Conservation (phyloP, 768 basidiomycete genomes). For the Phlegmacium glaucopus region DNA sequence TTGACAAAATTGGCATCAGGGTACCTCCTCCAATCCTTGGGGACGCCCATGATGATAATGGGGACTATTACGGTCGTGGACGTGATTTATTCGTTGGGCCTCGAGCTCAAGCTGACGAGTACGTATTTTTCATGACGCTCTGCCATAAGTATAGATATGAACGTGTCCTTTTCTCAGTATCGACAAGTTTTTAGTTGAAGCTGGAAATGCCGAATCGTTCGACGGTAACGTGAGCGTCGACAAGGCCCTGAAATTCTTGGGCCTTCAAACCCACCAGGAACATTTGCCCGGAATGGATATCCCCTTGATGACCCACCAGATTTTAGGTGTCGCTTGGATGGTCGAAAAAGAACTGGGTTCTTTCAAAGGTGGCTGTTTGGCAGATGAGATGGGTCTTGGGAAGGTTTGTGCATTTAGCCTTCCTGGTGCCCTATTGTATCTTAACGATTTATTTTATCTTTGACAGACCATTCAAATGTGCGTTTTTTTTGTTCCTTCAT, state of each 20-base stretch:
- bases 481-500: slow-evolving; percentile 1
- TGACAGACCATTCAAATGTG: slow-evolving; percentile 49
- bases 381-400: slow-evolving; percentile 61
- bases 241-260: slow-evolving; percentile 50
- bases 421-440: slow-evolving; percentile 1
- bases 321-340: slow-evolving; percentile 65
- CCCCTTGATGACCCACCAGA: slow-evolving; percentile 65
- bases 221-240: slow-evolving; percentile 59
- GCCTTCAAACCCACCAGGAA: slow-evolving; percentile 43
- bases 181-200: slow-evolving; percentile 48
- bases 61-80: slow-evolving; percentile 46
- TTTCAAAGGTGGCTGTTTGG: slow-evolving; percentile 46
- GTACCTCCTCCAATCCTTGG: slow-evolving; percentile 22
- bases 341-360: slow-evolving; percentile 40
- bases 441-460: not conserved
- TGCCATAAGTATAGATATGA: not conserved
- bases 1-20: slow-evolving; percentile 20
- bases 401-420: slow-evolving; percentile 34
- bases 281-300: slow-evolving; percentile 57
- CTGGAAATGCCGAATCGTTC: slow-evolving; percentile 56
- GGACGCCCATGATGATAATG: slow-evolving; percentile 38
- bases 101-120: slow-evolving; percentile 46
- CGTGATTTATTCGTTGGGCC: slow-evolving; percentile 43
- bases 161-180: slow-evolving; percentile 32
- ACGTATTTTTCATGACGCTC: slow-evolving; percentile 15